A percentile compares a stretch with the other conserved stretches of the same genome.
Conservation (phyloP, 1,139 yeast genomes). For the Geotrichum histeridarum region DNA sequence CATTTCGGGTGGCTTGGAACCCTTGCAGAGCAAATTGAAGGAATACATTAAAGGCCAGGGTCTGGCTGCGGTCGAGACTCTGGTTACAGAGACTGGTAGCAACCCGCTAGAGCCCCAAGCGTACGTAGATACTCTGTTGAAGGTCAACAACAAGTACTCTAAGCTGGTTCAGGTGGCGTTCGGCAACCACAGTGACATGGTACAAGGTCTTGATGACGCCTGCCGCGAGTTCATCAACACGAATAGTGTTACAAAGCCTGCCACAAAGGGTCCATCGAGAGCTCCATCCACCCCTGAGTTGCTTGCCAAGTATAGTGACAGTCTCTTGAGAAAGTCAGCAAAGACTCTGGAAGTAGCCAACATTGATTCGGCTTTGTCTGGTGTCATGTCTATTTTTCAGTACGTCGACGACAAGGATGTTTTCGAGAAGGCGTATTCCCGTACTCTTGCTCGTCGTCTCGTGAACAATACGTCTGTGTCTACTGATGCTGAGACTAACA, state of each 20-base stretch:
- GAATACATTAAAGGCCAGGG: conserved; percentile 73
- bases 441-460: conserved; percentile 81
- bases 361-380: conserved; percentile 63
- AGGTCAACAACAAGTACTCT: conserved; percentile 63
- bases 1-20: conserved; percentile 62
- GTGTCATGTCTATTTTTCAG: conserved; percentile 80
- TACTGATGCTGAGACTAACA: conserved; percentile 77
- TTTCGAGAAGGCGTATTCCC: conserved; percentile 88
- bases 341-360: conserved; percentile 61
- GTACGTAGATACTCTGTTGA: conserved; percentile 72
- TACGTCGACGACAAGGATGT: conserved; percentile 92
- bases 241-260: conserved; percentile 72
- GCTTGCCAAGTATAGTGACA: conserved; percentile 84
- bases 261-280: conserved; percentile 42
- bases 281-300: conserved; percentile 69
- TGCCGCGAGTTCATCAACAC: conserved; percentile 79
- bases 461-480: conserved; percentile 81
- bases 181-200: conserved; percentile 70
- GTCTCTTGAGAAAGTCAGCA: conserved; percentile 68
- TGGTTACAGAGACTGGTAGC: conserved; percentile 48
- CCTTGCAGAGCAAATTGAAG: conserved; percentile 70
- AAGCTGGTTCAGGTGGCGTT: conserved; percentile 66
- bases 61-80: conserved; percentile 57
- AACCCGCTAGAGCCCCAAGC: conserved; percentile 60
- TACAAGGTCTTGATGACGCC: conserved; percentile 84